Percentiles rank a stretch among this genome's conserved stretches.
These are phyloP conservation scores for Ceratocystis cacaofunesta DNA, from an alignment of 2,329 filamentous ascomycete genomes.

Conservation along the genomic window DNA sequence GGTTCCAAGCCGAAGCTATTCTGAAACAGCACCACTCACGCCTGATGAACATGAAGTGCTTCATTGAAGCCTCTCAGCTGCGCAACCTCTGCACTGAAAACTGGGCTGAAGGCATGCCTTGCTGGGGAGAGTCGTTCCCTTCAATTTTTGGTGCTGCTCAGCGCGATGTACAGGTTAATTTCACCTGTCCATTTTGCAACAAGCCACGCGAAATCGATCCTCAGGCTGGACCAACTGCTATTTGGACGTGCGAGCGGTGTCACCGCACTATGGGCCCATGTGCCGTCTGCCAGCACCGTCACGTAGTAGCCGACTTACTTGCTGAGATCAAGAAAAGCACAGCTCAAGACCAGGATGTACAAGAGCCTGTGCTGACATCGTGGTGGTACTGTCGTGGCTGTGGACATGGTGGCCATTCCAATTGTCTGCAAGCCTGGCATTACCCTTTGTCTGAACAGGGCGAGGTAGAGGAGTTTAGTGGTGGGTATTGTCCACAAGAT, in stretches of 20 bases:
- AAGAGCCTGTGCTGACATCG: slow-evolving; percentile 25
- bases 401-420: slow-evolving; percentile 46
- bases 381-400: slow-evolving; percentile 54
- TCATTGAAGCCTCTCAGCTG: slow-evolving; percentile 44
- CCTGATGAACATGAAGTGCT: slow-evolving; percentile 43
- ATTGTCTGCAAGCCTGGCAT: slow-evolving; percentile 47
- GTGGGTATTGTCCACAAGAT: slow-evolving; percentile 49
- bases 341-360: slow-evolving; percentile 15
- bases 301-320: slow-evolving; percentile 29
- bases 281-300: slow-evolving; percentile 42
- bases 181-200: slow-evolving; percentile 40
- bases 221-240: slow-evolving; percentile 26
- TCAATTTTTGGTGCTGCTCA: slow-evolving; percentile 40
- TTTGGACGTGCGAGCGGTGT: slow-evolving; percentile 48
- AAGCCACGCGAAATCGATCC: slow-evolving; percentile 41
- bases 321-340: slow-evolving; percentile 19
- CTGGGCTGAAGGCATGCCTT: slow-evolving; percentile 36
- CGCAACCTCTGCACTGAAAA: slow-evolving; percentile 46
- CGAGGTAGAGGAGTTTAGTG: slow-evolving; percentile 26
- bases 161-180: slow-evolving; percentile 37
- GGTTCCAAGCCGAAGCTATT: slow-evolving; percentile 39
- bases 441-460: slow-evolving; percentile 12
- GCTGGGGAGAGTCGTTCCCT: slow-evolving; percentile 41
- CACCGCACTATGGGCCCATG: slow-evolving; percentile 38
- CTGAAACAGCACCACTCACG: slow-evolving; percentile 45